Evolutionary conservation across 192 early-diverging fungal species (phyloP), one percentile per base, ranked within the genome.

Genomic region (Pilaira anomala): DNA sequence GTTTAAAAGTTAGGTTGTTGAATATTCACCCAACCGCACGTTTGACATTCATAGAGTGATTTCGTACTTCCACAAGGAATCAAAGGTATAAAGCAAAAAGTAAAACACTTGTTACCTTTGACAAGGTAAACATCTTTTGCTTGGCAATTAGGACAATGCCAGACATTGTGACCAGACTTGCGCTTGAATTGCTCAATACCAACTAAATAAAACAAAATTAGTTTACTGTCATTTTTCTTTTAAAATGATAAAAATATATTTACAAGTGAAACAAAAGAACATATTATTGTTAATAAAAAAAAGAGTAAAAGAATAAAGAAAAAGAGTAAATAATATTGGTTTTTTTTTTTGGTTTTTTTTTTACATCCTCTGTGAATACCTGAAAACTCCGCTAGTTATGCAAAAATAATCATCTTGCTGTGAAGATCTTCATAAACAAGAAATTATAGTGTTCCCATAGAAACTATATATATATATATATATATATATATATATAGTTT

Each of bases 181-280:
- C 65, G 65, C 29, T 67, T 61, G 30, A 71, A 52, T 16, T 40
- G 52, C 22, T 76, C 56, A 9, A 71, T 16, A 30, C 74, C 74
- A n/a, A 76, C 74, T 76, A 67, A 13, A 16, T 51, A 29, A 18
- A 11, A 46, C 29, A 36, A 24, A 29, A 9, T n/a, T 54, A 53
- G 39, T 21, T 12, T 26, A 19, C 4, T 22, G 8, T 39, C 39
- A 21, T 9, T 44, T 25, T 29, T 12, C 14, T 21, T 60, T 1
- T 26, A 26, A 36, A 45, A 5, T 21, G 3, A 9, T 6, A 11
- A 2, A 11, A 19, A 7, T 29, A 51, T 4, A 29, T 28, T 72
- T 60, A 72, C 69, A 72, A 48, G 64, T 72, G 16, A 72, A 72
- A 57, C 69, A 72, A 30, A 72, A 72, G 48, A 72, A 72, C 69